Percentiles rank a stretch among this genome's conserved stretches.
These are phyloP conservation scores for Apostasia ramifera DNA, from an alignment of 106 monocot genomes.

Conservation along the genomic window DNA sequence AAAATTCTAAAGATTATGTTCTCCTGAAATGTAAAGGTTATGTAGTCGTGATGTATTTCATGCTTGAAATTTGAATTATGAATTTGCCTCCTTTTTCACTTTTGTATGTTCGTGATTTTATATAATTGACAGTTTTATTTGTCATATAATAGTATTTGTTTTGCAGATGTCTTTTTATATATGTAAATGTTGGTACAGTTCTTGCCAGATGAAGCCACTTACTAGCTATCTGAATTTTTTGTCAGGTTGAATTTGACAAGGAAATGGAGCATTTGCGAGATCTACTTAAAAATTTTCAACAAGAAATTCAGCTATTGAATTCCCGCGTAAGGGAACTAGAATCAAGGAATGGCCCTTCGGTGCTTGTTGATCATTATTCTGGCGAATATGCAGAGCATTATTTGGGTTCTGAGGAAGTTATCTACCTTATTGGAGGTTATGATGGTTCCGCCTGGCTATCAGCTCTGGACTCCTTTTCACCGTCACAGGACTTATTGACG, in stretches of 20 bases:
- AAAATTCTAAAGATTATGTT: too few relatives aligned
- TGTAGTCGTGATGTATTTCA: too few relatives aligned
- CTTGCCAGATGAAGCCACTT: too few relatives aligned
- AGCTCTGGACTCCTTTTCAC: constrained; percentile 60
- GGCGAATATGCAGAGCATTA: constrained; percentile 21
- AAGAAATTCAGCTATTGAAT: constrained; percentile 15
- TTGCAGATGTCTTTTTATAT: too few relatives aligned
- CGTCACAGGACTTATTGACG: constrained; percentile 36
- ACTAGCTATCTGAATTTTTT: background rate
- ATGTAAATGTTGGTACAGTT: too few relatives aligned
- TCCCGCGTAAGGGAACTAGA: constrained; percentile 23
- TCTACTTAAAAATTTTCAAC: constrained; percentile 6
- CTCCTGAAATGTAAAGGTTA: too few relatives aligned
- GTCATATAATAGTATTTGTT: too few relatives aligned
- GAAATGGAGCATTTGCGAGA: constrained; percentile 33
- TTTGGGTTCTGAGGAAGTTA: constrained; percentile 38
- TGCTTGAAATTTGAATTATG: too few relatives aligned
- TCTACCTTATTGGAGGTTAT: constrained; percentile 66
- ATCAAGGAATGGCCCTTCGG: constrained; percentile 19
- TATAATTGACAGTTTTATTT: too few relatives aligned
- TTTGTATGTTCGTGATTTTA: too few relatives aligned
- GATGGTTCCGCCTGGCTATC: constrained; percentile 58
- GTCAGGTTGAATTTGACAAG: constrained; percentile 19
- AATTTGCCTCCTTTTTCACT: too few relatives aligned
- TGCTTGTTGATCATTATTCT: constrained; percentile 13